A percentile compares a stretch with the other conserved stretches of the same genome.
Conservation (phyloP, 2,329 filamentous ascomycete genomes). For the Epicoccum nigrum region DNA sequence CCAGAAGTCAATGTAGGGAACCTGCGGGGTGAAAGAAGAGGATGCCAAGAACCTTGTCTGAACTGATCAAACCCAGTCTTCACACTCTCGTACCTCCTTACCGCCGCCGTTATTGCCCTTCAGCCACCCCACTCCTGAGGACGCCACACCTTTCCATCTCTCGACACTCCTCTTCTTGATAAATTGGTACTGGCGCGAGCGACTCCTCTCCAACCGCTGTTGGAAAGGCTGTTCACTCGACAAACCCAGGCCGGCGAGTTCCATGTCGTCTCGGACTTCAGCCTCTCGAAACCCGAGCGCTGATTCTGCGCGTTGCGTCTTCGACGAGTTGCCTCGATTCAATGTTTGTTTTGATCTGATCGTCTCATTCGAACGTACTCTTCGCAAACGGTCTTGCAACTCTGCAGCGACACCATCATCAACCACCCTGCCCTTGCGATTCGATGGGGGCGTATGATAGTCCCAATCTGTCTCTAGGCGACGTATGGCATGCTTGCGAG, state of each 20-base stretch:
- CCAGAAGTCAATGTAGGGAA: neutral
- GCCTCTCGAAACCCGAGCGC: slow-evolving; percentile 46
- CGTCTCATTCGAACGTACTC: slow-evolving; percentile 43
- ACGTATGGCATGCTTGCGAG: slow-evolving; percentile 49
- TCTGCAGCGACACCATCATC: slow-evolving; percentile 39
- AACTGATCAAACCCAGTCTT: slow-evolving; percentile 35
- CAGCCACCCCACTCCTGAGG: slow-evolving; percentile 44
- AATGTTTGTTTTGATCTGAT: slow-evolving; percentile 29
- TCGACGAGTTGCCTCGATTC: slow-evolving; percentile 29
- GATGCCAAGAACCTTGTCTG: too few species aligned
- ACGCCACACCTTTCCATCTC: slow-evolving; percentile 43
- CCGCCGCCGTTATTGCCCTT: slow-evolving; percentile 32
- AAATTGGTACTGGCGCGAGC: slow-evolving; percentile 41
- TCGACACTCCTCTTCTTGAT: slow-evolving; percentile 44
- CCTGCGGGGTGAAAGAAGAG: neutral
- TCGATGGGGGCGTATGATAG: slow-evolving; percentile 44
- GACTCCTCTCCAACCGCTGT: slow-evolving; percentile 39
- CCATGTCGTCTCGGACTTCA: slow-evolving; percentile 46
- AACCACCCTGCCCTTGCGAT: slow-evolving; percentile 42
- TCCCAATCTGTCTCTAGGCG: slow-evolving; percentile 37
- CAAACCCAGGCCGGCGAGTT: slow-evolving; percentile 35
- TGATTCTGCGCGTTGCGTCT: slow-evolving; percentile 30
- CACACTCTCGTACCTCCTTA: slow-evolving; percentile 37
- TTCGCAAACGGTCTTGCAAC: slow-evolving; percentile 36
- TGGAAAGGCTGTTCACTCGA: slow-evolving; percentile 37